Evolutionary conservation across 495 filamentous ascomycete genomes (phyloP), one percentile per base, ranked within the genome.

Genomic region (Sordaria brevicollis): DNA sequence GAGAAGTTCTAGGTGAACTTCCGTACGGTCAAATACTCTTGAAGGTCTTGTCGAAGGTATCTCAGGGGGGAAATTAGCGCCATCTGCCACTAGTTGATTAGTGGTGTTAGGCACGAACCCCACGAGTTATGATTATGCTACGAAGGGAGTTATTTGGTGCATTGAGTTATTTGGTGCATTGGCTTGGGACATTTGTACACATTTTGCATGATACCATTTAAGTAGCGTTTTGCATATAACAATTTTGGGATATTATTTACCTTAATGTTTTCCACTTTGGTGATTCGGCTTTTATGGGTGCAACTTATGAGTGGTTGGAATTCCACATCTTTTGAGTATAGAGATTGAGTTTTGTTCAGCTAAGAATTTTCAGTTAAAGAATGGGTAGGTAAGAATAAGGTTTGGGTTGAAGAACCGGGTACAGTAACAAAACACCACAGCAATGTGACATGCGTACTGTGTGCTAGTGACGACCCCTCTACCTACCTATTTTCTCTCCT

Each of bases 1-100:
- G 93, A 96, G 83, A 91, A 87, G 71, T 94, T 94, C 69, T 95
- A 83, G 74, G 57, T 35, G 10, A 8, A 65, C 49, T 69, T 65
- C 39, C n/a, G 68, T 19, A 65, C 21, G 33, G 17, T 69, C 31
- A 62, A 62, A 17, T 62, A 62, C 49, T 29, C 25, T 6, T 62
- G 13, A 62, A 13, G 49, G 49, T 13, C 13, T 62, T 33, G 25
- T 31, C 5, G n/a, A 62, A 7, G 49, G 49, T 62, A 62, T n/a
- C n/a, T n/a, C n/a, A n/a, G n/a, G n/a, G n/a, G n/a, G n/a, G n/a
- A n/a, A n/a, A n/a, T n/a, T n/a, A n/a, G n/a, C n/a, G n/a, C n/a
- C n/a, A 62, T 7, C 13, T 62, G 49, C 8, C 25, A 62, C 49
- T 1, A n/a, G n/a, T n/a, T n/a, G 49, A 33, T 33, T 31, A 13